Evolutionary conservation across 306 rosid genomes (phyloP), one percentile per base, ranked within the genome.

Genomic region (Alnus rubra): DNA sequence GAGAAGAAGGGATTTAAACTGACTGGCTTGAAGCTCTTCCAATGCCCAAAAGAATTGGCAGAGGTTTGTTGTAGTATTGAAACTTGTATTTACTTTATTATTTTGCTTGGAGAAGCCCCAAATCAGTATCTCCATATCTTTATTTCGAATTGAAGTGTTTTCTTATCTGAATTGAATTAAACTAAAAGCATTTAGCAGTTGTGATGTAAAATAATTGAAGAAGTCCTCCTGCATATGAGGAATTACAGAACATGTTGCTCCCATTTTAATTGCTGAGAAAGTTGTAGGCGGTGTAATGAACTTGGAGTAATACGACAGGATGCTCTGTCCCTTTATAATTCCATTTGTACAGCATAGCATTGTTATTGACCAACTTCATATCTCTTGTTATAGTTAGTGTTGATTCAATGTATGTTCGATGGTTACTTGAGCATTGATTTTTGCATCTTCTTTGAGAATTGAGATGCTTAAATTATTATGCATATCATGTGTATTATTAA

Each of bases 1-100:
- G 98, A 96, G 88, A 93, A 82, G 88, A 96, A 96, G 84, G 99
- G 99, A 78, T 96, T 96, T 76, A 91, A 91, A 86, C 80, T 96
- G 80, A 93, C 86, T 55, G 98, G 99, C 74, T 86, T 96, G 91
- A 96, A 96, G 91, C 94, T 96, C 79, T 91, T 89, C 81, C 88
- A 89, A 58, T 96, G 99, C 91, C 85, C 99, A 37, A 87, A 79
- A 83, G 97, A 90, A 5, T 90, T 96, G 74, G 99, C 99, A 19
- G 94, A 93, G 98, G 99, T 96, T 82, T 81, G 89, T 86, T 30
- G n/a, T 56, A 59, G 37, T 4, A 23, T 59, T 3, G 37, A 59
- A 2, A 3, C 14, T 14, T 49, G 35, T 69, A 44, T 82, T 48
- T 86, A 48, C 37, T 88, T 67, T 35, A 60, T 1, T 73, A 53